phyloP scores from a whole-genome alignment of 2,329 filamentous ascomycete species.

The Sarocladium brachiariae region DNA sequence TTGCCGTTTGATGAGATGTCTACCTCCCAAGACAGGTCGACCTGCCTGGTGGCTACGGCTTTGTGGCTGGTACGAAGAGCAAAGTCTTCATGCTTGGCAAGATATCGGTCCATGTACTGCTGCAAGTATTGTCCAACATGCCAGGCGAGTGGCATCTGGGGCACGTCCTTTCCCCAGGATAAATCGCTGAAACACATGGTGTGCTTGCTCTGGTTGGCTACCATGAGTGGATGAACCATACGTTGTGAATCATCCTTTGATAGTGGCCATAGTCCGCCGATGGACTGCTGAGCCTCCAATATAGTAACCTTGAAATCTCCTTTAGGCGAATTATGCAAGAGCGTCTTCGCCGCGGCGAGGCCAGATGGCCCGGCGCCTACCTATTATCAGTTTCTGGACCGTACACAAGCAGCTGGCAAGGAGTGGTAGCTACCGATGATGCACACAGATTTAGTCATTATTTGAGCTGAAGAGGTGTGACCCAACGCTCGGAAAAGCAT shows the following conservation, averaged over 20 bases:
- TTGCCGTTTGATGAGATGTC: slow-evolving; percentile 28
- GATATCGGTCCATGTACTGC: slow-evolving; percentile 54
- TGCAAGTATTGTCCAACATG: slow-evolving; percentile 68
- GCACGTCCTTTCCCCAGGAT: slow-evolving; percentile 55
- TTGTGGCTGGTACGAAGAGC: slow-evolving; percentile 43
- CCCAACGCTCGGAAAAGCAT: slow-evolving; percentile 33
- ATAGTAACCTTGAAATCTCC: slow-evolving; percentile 61
- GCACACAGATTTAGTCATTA: slow-evolving; percentile 34
- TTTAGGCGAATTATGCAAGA: slow-evolving; percentile 52
- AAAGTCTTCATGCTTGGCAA: slow-evolving; percentile 31
- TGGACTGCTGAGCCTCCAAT: slow-evolving; percentile 56
- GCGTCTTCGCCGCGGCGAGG: slow-evolving; percentile 64
- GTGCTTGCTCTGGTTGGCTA: slow-evolving; percentile 69
- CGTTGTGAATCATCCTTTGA: slow-evolving; percentile 40
- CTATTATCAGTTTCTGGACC: not conserved
- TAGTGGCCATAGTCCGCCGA: slow-evolving; percentile 75
- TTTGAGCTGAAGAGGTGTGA: not conserved
- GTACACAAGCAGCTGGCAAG: not conserved
- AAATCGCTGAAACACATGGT: slow-evolving; percentile 68
- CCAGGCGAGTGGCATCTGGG: slow-evolving; percentile 69
- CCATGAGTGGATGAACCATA: slow-evolving; percentile 59
- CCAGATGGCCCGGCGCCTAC: slow-evolving; percentile 63
- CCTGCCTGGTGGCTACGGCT: slow-evolving; percentile 22
- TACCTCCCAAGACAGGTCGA: slow-evolving; percentile 35
- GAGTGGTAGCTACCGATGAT: slow-evolving; percentile 28